Base-by-base conservation (phyloP, 108 stramenopile genomes). In the Bacterosira constricta region DNA sequence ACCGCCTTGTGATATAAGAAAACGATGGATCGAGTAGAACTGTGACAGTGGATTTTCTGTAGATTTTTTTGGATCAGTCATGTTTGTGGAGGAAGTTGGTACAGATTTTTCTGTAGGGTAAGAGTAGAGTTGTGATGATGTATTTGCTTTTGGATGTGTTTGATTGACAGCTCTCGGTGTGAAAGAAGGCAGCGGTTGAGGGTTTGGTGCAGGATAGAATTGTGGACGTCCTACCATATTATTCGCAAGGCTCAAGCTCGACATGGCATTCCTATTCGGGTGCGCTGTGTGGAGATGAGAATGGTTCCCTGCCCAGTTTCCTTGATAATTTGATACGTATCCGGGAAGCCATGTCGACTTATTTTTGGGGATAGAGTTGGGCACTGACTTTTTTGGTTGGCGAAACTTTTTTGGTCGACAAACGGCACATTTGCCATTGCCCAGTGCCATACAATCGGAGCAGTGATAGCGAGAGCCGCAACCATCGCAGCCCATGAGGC, bases 401-500 rank as follows among this genome's bases (percentile, higher is more conserved):
- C n/a, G n/a, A n/a, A n/a, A n/a, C n/a, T n/a, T 13, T 15, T 32
- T 54, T 34, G 53, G 31, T 1, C 11, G 53, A 13, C 53, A 54
- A 30, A 54, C 29, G n/a, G 17, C 13, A 32, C 53, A 54, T 60
- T 60, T 51, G 7, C 20, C 31, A 20, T 56, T 47, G 15, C 57
- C 41, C 11, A 17, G 12, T 17, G 47, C 13, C 56, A 74, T 59
- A 42, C 73, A 74, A 41, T 74, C 73, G 45, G 42, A 64, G 57
- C 73, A 74, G 37, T 59, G 57, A 31, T 44, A 23, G 15, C 21
- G 32, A 21, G 53, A 56, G 9, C 50, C 36, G 18, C 71, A 73
- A 21, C 31, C 47, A 64, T 66, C 64, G 50, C 73, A 74, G 25
- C 63, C 38, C 64, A 65, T 49, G 0, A 66, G 64, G 30, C 73